These are phyloP conservation scores for Trametes sanguinea DNA, from an alignment of 768 basidiomycete species.

Conservation along the genomic window DNA sequence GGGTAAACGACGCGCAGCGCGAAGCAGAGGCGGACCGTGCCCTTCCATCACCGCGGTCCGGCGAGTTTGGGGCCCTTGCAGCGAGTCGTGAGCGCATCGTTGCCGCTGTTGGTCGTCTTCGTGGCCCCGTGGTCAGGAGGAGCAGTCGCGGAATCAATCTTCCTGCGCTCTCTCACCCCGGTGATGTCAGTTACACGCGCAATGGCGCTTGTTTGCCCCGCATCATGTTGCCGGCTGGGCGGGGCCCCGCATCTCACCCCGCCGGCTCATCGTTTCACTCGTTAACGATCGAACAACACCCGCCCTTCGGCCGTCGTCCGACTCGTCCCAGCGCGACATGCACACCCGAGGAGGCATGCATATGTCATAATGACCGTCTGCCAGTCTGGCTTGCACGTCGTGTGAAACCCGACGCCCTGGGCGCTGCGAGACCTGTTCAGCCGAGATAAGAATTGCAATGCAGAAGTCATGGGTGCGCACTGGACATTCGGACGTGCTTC, in stretches of 20 bases:
- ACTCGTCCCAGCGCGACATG: too few species aligned
- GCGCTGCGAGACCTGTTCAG: neutral
- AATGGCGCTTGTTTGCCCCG: constrained; percentile 7
- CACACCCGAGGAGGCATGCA: too few species aligned
- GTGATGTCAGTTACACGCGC: constrained; percentile 8
- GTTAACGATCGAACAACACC: neutral
- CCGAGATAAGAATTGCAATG: neutral
- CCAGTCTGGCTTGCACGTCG: neutral
- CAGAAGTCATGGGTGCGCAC: neutral
- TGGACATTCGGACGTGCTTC: neutral
- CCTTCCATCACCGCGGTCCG: constrained; percentile 15
- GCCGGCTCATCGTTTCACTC: constrained; percentile 1
- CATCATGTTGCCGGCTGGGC: neutral
- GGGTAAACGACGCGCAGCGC: constrained; percentile 2
- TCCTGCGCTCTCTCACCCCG: neutral
- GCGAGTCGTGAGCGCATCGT: neutral
- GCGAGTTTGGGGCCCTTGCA: neutral
- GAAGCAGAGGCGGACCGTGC: constrained; percentile 5
- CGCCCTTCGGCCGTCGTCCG: neutral
- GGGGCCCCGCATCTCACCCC: constrained; percentile 2
- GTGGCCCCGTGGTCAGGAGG: constrained; percentile 13
- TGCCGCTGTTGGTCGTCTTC: neutral
- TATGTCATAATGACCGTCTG: too few species aligned
- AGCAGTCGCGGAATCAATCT: constrained; percentile 13
- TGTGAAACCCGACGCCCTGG: neutral